Evolutionary conservation across 129 eudicot species (phyloP).

Genomic region (Lactuca sativa): DNA sequence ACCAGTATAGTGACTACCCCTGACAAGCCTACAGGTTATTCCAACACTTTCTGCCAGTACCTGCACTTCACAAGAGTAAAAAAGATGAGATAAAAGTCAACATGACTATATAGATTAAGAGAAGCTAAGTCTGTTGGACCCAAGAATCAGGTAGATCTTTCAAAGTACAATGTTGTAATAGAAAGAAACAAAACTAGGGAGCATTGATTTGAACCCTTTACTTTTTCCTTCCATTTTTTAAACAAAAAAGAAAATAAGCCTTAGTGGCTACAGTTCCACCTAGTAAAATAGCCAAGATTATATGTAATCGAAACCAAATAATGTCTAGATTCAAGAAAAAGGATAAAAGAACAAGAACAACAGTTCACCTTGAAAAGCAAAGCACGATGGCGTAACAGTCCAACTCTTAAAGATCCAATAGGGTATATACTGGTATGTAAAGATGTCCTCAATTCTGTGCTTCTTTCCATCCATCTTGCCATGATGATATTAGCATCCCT

Average conservation of each 20-base stretch:
- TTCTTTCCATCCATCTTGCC: slow-evolving; percentile 87
- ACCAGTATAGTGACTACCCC: slow-evolving; percentile 96
- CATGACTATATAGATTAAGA: not conserved
- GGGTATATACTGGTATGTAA: slow-evolving; percentile 87
- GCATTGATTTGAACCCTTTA: too few species aligned
- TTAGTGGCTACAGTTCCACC: slow-evolving; percentile 7
- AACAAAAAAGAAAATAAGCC: not conserved
- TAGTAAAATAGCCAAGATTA: slow-evolving; percentile 9
- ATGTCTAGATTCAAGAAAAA: slow-evolving; percentile 14
- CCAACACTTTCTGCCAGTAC: slow-evolving; percentile 88
- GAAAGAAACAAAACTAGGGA: not conserved
- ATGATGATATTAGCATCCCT: slow-evolving; percentile 75
- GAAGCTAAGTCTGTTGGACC: not conserved
- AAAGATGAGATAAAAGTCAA: slow-evolving; percentile 22
- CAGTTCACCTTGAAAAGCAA: slow-evolving; percentile 87
- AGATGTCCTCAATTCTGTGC: slow-evolving; percentile 82
- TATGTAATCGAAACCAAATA: slow-evolving; percentile 11
- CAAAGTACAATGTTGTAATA: too few species aligned
- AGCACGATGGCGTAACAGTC: slow-evolving; percentile 94
- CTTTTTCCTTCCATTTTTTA: too few species aligned
- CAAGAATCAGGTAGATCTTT: too few species aligned
- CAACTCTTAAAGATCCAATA: slow-evolving; percentile 79
- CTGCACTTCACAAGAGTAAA: slow-evolving; percentile 42
- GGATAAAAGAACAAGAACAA: slow-evolving; percentile 9
- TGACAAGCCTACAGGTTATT: slow-evolving; percentile 81